Base-by-base conservation (phyloP, 768 basidiomycete species). In the Terana coerulea region DNA sequence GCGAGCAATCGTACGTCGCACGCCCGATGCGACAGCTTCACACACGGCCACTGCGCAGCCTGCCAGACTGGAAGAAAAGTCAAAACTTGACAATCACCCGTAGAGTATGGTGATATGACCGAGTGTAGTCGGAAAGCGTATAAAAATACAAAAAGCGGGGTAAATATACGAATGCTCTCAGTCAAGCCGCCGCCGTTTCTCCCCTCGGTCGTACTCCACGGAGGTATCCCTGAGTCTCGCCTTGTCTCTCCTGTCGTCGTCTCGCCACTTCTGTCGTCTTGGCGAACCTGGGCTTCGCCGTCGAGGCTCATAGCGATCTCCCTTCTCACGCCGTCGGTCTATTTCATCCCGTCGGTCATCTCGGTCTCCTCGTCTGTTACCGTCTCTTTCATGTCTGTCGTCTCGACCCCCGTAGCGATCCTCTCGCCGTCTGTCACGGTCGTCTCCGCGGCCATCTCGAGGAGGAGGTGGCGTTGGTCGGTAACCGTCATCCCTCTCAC, bases 171-270 rank as follows among this genome's bases (percentile, higher is more conserved):
- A 15, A 26, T 7, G 24, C 12, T n/a, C 22, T 64, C 53, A 69
- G 39, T 65, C 64, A 15, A 65, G 47, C 26, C 71, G 58, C 35
- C 69, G 61, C 41, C 69, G 65, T 59, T 72, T 72, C 19, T 64
- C 68, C 25, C 60, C 61, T 10, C 64, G 58, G 11, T 59, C 61
- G 21, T 50, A 31, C 21, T 67, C 64, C 12, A 51, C 47, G 11
- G 67, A 69, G 37, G 66, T 64, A 35, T 61, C 62, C 29, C 67
- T 53, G 24, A 65, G 60, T n/a, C 65, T 58, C 25, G 62, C 53
- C 26, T 59, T 44, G 33, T 59, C 61, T 30, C 44, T 39, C 17
- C 49, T 56, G 10, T 60, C 55, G 2, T 56, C 44, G n/a, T 61
- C 56, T 43, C 57, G 43, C 57, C 59, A 49, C 31, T 55, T 51